A percentile compares a stretch with the other conserved stretches of the same genome.
phyloP scores from a whole-genome alignment of 129 eudicot species.

The Flaveria brownii region DNA sequence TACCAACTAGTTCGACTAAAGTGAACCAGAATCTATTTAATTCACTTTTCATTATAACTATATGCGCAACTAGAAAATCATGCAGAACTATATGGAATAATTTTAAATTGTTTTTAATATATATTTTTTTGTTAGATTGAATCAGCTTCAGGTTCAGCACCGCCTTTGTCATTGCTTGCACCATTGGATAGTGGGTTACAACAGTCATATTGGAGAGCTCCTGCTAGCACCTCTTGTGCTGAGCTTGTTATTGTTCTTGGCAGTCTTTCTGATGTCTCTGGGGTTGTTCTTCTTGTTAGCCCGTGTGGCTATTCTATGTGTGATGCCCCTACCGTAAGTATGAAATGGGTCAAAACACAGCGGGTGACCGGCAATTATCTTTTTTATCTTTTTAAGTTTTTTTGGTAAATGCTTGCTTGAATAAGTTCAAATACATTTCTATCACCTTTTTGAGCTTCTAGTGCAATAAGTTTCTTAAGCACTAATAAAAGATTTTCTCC shows the following conservation, averaged over 20 bases:
- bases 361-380: not conserved
- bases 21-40: not conserved
- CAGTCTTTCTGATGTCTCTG: conserved; percentile 74
- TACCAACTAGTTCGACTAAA: conserved; percentile 7
- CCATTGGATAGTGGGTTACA: conserved; percentile 63
- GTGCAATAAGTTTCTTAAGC: not conserved
- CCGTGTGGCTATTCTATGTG: conserved; percentile 86
- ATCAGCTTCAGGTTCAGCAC: conserved; percentile 82
- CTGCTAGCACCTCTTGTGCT: conserved; percentile 53
- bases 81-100: not conserved
- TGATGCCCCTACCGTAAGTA: conserved; percentile 89
- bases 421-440: conserved; percentile 6
- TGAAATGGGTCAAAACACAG: not conserved
- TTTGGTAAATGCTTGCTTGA: not conserved
- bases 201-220: conserved; percentile 84
- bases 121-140: conserved; percentile 50
- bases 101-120: not conserved
- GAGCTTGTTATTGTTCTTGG: conserved; percentile 77
- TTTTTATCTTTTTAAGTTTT: not conserved
- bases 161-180: conserved; percentile 72
- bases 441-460: not conserved
- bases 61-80: not conserved
- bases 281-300: conserved; percentile 72
- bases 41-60: not conserved
- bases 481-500: not conserved